Percentiles rank a stretch among this genome's conserved stretches.
Evolutionary conservation across 2,329 filamentous ascomycete species (phyloP).

Genomic region (Xylariaceae sp.): DNA sequence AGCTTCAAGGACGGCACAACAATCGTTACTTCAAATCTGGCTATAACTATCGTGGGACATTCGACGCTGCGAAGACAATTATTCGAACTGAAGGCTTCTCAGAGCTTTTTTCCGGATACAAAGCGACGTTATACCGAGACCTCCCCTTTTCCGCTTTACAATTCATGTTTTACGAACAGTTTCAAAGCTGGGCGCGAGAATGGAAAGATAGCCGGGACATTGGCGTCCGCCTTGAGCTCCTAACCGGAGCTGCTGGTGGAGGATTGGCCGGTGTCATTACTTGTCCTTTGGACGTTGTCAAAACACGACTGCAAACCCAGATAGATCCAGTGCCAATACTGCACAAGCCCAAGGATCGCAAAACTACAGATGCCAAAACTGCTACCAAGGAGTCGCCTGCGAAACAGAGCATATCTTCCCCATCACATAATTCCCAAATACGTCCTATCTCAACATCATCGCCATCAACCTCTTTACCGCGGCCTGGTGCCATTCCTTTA

Average conservation of each 20-base stretch:
- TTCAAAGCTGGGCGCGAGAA: conserved; percentile 78
- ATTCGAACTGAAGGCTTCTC: conserved; percentile 79
- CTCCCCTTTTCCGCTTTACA: conserved; percentile 95
- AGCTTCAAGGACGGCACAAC: conserved; percentile 92
- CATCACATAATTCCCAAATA: conserved; percentile 57
- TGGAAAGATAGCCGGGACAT: conserved; percentile 85
- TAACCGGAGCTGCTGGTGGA: conserved; percentile 88
- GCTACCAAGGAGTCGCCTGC: conserved; percentile 30
- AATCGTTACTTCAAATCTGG: conserved; percentile 93
- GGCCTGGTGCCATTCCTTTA: conserved; percentile 78
- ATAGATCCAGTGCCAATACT: conserved; percentile 54
- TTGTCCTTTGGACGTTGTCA: conserved; percentile 95
- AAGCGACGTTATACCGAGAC: conserved; percentile 92
- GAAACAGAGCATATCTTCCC: conserved; percentile 37
- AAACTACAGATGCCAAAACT: conserved; percentile 33
- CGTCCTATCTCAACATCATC: conserved; percentile 88
- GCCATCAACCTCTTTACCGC: conserved; percentile 80
- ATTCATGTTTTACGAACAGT: conserved; percentile 98
- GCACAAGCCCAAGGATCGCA: conserved; percentile 35
- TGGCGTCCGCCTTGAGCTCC: conserved; percentile 80
- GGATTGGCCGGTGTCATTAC: conserved; percentile 93
- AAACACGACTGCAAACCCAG: conserved; percentile 95
- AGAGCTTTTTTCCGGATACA: conserved; percentile 95
- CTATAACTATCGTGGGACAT: conserved; percentile 90
- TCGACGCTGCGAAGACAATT: conserved; percentile 86